These are phyloP conservation scores for Amaranthus palmeri DNA, from an alignment of 148 eudicot genomes.

Conservation along the genomic window DNA sequence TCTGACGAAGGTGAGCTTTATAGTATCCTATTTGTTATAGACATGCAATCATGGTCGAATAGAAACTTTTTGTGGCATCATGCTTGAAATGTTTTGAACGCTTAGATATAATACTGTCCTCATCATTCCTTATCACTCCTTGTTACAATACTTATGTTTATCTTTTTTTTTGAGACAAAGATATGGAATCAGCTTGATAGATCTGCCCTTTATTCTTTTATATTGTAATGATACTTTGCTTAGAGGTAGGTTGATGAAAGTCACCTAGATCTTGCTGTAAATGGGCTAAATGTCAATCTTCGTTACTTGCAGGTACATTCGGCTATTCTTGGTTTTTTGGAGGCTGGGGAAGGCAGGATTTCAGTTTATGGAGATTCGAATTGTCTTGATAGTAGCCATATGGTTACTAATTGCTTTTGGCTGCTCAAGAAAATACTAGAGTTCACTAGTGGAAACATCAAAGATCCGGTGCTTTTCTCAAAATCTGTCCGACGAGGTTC, in stretches of 20 bases:
- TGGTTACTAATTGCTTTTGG: conserved; percentile 96
- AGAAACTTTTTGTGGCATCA: not conserved
- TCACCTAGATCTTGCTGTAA: not conserved
- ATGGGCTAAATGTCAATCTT: not conserved
- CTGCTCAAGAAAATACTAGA: conserved; percentile 77
- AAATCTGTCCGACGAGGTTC: conserved; percentile 54
- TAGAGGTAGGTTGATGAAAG: not conserved
- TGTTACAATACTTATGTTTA: not conserved
- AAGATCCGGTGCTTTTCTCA: conserved; percentile 72
- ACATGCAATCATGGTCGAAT: not conserved
- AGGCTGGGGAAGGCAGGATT: conserved; percentile 66
- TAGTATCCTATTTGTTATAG: not conserved
- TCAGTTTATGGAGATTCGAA: conserved; percentile 94
- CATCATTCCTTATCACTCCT: not conserved
- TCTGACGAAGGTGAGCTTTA: conserved; percentile 53
- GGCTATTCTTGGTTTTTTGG: conserved; percentile 70
- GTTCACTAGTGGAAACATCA: conserved; percentile 60
- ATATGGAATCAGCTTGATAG: not conserved
- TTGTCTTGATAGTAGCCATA: conserved; percentile 98
- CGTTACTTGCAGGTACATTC: conserved; percentile 52
- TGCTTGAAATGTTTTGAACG: not conserved
- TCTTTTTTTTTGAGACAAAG: not conserved
- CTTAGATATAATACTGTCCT: not conserved
- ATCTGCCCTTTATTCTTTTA: not conserved
- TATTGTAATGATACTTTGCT: not conserved